Base-by-base conservation (phyloP, 306 rosid species). In the Arachis stenosperma region DNA sequence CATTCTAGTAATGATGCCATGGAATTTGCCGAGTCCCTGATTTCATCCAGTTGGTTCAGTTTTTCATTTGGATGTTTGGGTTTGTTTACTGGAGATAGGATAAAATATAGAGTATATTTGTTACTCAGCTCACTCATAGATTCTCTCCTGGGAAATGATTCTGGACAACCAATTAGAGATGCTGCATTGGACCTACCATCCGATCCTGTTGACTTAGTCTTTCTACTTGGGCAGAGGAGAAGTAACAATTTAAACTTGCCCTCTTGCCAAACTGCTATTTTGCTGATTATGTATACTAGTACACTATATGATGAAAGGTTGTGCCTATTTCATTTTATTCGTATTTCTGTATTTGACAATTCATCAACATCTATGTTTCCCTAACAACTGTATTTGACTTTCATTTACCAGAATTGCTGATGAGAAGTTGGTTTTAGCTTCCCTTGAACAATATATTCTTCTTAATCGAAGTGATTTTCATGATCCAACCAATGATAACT, bases 61-160 rank as follows among this genome's bases (percentile, higher is more conserved):
- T 85, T 94, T 71, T 91, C 96, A 10, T 91, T 81, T 78, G 97
- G 88, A 80, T 94, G 94, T 81, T 86, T 91, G 52, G 97, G 98
- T 77, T 80, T 90, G 79, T 94, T 86, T 79, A 84, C 89, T 9
- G 86, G 92, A 40, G 87, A 88, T 9, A 82, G 81, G 74, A 86
- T 90, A 90, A 93, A 88, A 75, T 76, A 59, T 73, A 87, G 89
- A 82, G 90, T 89, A 80, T 90, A 90, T 85, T 73, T 86, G 78
- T 73, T 90, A 79, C 87, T 93, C 62, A 75, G 98, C 70, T 86
- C 92, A 36, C 84, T 89, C 12, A 84, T 90, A 70, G 90, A 89
- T 85, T 81, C 84, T 75, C 83, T 89, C 67, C 67, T 88, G 14
- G 95, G 92, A 57, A 82, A 77, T 78, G 87, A 89, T 70, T 84